These are phyloP conservation scores for Pleurotus tuber-regium DNA, from an alignment of 768 basidiomycete species.

Conservation along the genomic window DNA sequence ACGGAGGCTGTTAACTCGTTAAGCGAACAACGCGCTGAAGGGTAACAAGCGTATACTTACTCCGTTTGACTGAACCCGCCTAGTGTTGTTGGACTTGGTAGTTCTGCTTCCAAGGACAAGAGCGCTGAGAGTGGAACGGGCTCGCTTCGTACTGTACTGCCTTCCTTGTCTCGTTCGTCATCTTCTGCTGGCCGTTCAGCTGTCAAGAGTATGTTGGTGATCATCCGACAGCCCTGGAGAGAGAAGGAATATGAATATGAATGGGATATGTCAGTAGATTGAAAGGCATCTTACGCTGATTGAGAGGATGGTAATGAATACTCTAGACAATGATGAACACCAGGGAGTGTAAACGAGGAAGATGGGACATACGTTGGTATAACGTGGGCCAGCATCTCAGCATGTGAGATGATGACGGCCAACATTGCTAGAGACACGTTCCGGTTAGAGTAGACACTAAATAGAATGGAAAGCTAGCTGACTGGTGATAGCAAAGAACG, in stretches of 20 bases:
- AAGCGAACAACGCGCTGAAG: no score
- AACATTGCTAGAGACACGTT: background rate
- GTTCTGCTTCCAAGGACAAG: background rate
- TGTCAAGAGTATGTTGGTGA: constrained; percentile 5
- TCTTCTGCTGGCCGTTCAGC: background rate
- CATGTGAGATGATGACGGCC: background rate
- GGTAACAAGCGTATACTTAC: no score
- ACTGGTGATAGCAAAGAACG: background rate
- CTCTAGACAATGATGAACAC: background rate
- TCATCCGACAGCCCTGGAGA: constrained; percentile 7
- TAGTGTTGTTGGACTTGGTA: no score
- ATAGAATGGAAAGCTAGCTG: background rate
- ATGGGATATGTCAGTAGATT: background rate
- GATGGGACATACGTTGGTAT: background rate
- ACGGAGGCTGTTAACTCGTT: no score
- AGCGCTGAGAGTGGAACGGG: background rate
- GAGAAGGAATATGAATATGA: background rate
- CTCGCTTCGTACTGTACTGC: background rate
- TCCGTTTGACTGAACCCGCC: no score
- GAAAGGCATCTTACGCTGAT: background rate
- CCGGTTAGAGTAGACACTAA: background rate
- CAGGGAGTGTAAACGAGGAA: background rate
- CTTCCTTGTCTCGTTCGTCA: background rate
- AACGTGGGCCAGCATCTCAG: background rate
- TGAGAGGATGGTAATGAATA: constrained; percentile 3